Conservation (phyloP, 2,329 filamentous ascomycete species). For the Pseudocercospora fijiensis region DNA sequence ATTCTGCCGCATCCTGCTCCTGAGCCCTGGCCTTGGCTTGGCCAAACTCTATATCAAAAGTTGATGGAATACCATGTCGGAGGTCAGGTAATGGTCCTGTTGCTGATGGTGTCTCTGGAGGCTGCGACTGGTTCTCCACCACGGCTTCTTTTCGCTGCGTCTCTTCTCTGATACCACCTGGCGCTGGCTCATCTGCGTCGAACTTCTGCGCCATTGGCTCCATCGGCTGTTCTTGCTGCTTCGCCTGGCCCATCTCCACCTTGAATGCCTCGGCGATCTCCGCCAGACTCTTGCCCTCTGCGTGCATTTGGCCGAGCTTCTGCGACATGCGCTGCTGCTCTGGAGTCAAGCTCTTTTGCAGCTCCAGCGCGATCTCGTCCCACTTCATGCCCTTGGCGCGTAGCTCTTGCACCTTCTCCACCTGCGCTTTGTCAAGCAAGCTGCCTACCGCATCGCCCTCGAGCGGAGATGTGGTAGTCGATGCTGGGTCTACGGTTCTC, state of each 20-base stretch:
- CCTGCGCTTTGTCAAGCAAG: constrained; percentile 12
- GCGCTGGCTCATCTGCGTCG: constrained; percentile 33
- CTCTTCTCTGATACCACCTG: constrained; percentile 29
- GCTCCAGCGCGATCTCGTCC: constrained; percentile 13
- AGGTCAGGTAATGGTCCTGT: constrained; percentile 77
- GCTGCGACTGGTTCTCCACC: constrained; percentile 28
- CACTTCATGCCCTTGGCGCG: constrained; percentile 12
- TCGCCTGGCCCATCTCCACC: constrained; percentile 6
- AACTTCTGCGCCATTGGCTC: constrained; percentile 36
- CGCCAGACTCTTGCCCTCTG: constrained; percentile 13
- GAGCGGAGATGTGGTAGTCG: constrained; percentile 26
- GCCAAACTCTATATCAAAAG: constrained; percentile 73
- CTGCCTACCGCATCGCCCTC: constrained; percentile 10
- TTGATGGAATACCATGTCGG: constrained; percentile 92
- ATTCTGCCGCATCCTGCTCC: constrained; percentile 30
- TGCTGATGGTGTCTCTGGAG: constrained; percentile 21
- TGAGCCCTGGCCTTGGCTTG: constrained; percentile 40
- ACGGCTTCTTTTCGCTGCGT: constrained; percentile 33
- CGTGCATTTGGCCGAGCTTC: constrained; percentile 8
- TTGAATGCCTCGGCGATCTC: constrained; percentile 11
- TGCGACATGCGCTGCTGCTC: constrained; percentile 18
- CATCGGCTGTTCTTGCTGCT: constrained; percentile 14
- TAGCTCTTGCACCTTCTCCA: constrained; percentile 34
- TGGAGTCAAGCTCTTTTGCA: constrained; percentile 11
- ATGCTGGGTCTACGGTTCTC: constrained; percentile 41